Conservation (phyloP, 768 basidiomycete genomes). For the Russula ochroleuca region DNA sequence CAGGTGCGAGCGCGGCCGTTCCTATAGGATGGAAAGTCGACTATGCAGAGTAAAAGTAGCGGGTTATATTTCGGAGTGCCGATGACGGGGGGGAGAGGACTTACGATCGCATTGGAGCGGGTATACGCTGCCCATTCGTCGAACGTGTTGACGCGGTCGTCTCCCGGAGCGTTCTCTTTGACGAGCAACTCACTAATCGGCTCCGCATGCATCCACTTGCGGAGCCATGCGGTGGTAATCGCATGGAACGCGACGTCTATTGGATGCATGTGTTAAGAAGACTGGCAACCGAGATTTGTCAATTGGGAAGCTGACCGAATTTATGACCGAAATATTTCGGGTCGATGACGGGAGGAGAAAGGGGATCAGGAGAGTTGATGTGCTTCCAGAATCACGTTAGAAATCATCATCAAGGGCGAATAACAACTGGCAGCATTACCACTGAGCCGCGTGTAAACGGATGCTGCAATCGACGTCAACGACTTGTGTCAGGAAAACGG, state of each 20-base stretch:
- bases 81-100: neutral
- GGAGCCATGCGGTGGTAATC: constrained; percentile 24
- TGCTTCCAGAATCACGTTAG: constrained; percentile 20
- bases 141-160: constrained; percentile 18
- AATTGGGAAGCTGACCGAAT: constrained; percentile 18
- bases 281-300: neutral
- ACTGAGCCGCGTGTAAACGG: constrained; percentile 24
- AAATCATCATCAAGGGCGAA: neutral
- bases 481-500: neutral
- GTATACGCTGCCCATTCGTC: constrained; percentile 23
- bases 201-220: constrained; percentile 26
- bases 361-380: constrained; percentile 36
- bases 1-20: constrained; percentile 42
- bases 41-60: neutral
- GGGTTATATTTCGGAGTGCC: neutral
- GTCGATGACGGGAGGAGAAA: constrained; percentile 40
- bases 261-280: constrained; percentile 19
- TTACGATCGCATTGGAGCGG: constrained; percentile 25
- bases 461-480: constrained; percentile 4
- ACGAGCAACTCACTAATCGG: constrained; percentile 20
- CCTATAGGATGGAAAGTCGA: constrained; percentile 31
- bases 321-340: constrained; percentile 38
- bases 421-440: neutral
- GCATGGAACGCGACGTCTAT: constrained; percentile 36
- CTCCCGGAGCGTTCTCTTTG: constrained; percentile 19